phyloP scores from a whole-genome alignment of 331 rosid species.

The Dryas integrifolia region DNA sequence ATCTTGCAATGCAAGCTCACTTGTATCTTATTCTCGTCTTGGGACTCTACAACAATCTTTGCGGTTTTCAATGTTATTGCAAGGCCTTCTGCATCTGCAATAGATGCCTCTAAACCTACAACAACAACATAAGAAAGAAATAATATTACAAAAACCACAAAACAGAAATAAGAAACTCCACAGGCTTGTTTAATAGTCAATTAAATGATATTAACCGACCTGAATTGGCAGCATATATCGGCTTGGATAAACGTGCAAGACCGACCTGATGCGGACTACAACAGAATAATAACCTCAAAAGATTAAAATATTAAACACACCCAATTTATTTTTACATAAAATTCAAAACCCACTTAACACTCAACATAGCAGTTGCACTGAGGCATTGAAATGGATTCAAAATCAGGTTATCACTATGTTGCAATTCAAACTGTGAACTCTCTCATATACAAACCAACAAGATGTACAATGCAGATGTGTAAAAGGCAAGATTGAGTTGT shows the following conservation, averaged over 20 bases:
- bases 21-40: conserved; percentile 56
- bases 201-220: conserved; percentile 36
- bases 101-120: conserved; percentile 73
- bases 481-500: background rate
- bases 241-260: conserved; percentile 27
- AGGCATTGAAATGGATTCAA: background rate
- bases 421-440: background rate
- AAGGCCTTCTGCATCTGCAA: conserved; percentile 45
- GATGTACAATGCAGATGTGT: background rate
- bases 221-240: conserved; percentile 53
- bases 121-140: conserved; percentile 14
- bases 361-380: too few relatives aligned
- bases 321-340: background rate
- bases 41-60: conserved; percentile 51
- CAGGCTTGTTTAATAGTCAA: background rate
- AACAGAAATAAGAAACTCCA: background rate
- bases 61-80: conserved; percentile 42
- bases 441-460: background rate
- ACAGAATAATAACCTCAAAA: conserved; percentile 28
- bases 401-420: too few relatives aligned
- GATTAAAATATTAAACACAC: background rate
- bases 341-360: too few relatives aligned
- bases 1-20: conserved; percentile 38
- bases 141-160: background rate
- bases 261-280: conserved; percentile 22